These are phyloP conservation scores for Botrytis paeoniae DNA, from an alignment of 2,329 filamentous ascomycete genomes.

Conservation along the genomic window DNA sequence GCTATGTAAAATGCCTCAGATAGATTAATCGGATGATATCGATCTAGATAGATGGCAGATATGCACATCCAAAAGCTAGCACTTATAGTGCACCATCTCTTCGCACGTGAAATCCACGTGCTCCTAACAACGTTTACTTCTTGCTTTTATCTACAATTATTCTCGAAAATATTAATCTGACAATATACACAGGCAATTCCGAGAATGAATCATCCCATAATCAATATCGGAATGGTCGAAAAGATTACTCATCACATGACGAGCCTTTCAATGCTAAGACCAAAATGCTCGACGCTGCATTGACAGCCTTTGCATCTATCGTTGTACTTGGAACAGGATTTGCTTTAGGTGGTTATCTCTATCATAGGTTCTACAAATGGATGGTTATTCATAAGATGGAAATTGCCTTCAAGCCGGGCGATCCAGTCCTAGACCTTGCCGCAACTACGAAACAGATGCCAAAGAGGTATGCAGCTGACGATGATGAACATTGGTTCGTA, in stretches of 20 bases:
- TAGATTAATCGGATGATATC: neutral
- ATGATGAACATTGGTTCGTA: slow-evolving; percentile 55
- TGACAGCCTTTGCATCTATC: slow-evolving; percentile 73
- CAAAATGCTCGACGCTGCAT: slow-evolving; percentile 72
- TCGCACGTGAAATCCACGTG: neutral
- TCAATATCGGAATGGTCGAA: neutral
- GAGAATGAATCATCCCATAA: neutral
- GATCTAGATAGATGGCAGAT: neutral
- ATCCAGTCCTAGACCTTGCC: slow-evolving; percentile 81
- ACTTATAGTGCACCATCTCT: neutral
- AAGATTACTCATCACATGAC: neutral
- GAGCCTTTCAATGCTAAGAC: slow-evolving; percentile 27
- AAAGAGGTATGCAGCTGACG: slow-evolving; percentile 34
- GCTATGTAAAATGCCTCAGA: neutral
- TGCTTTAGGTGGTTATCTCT: slow-evolving; percentile 67
- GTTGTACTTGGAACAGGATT: slow-evolving; percentile 66
- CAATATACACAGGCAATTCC: neutral
- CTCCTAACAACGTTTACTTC: too few species aligned
- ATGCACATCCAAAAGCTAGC: neutral
- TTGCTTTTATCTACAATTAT: neutral
- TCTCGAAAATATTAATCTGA: neutral
- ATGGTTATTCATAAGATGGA: slow-evolving; percentile 90
- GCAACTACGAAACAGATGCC: slow-evolving; percentile 59
- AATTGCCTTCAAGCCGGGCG: slow-evolving; percentile 85
- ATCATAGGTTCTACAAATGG: slow-evolving; percentile 84